Evolutionary conservation across 768 basidiomycete genomes (phyloP), one percentile per base, ranked within the genome.

Genomic region (Panaeolus papilionaceus): DNA sequence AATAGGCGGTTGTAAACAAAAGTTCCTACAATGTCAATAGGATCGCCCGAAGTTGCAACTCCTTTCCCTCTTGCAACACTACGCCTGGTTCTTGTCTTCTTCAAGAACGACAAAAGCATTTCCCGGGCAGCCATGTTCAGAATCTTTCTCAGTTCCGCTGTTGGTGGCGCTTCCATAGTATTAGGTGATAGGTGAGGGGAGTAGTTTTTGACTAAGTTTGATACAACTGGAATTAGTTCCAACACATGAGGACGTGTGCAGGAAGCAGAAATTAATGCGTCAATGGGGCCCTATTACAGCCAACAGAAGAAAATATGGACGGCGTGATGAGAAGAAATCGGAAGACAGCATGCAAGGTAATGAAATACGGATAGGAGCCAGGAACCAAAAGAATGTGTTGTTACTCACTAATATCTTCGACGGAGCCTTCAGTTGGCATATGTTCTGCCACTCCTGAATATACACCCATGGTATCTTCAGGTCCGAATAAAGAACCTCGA

Each of bases 131-230:
- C 87, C 64, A 81, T 81, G 37, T 82, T 79, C 58, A 97, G 79
- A 47, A 90, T 86, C 66, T 83, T 85, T 61, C 86, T 82, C 66
- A 96, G 82, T 73, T 92, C 92, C 20, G 85, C 84, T 2, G 94
- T 89, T 3, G 91, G 85, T 14, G 91, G 89, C 6, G 94, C 90
- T 23, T 84, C 81, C 33, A 84, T 86, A 3, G 91, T 89, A 72
- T 88, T 83, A 20, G 89, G 92, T 28, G 87, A 78, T 71, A 97
- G 85, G 79, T 96, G 91, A 16, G 95, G 95, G 51, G 92, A 93
- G 77, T 96, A 96, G 75, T 96, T 95, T 84, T 88, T 86, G 84
- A 94, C 93, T 92, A 96, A 82, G 85, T 95, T 94, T 73, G 84
- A 86, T 79, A 86, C 86, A 86, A 96, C 95, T 96, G 82, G 75